Evolutionary conservation across 768 basidiomycete genomes (phyloP).

Genomic region (Antrodiella citrinella): DNA sequence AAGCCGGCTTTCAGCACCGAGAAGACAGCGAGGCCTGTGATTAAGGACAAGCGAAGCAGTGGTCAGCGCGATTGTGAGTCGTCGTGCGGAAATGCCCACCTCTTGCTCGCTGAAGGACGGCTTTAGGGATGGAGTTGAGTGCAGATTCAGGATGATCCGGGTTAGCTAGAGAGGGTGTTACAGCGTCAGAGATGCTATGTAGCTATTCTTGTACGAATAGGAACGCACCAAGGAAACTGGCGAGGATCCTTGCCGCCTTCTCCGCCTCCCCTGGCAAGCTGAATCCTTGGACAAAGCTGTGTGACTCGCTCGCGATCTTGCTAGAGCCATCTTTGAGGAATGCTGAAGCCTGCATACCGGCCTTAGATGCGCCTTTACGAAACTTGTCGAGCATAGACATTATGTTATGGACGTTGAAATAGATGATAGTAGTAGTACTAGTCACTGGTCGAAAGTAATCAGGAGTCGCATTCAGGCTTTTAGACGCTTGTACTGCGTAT

Average conservation of each 20-base stretch:
- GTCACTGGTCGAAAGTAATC: not conserved
- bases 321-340: conserved; percentile 60
- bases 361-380: conserved; percentile 71
- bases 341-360: conserved; percentile 70
- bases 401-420: not conserved
- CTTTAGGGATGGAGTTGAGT: conserved; percentile 90
- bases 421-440: not conserved
- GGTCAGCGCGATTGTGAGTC: not conserved
- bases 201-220: not conserved
- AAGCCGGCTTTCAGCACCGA: conserved; percentile 92
- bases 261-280: conserved; percentile 88
- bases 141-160: conserved; percentile 84
- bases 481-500: too few species aligned
- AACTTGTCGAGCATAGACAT: conserved; percentile 77
- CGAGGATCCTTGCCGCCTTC: conserved; percentile 88
- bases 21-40: conserved; percentile 84
- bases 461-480: too few species aligned
- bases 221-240: conserved; percentile 76
- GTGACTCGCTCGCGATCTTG: conserved; percentile 66
- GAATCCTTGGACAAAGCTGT: conserved; percentile 79
- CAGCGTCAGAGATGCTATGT: not conserved
- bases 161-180: conserved; percentile 43
- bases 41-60: not conserved
- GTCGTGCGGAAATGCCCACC: conserved; percentile 55
- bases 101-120: conserved; percentile 81